Evolutionary conservation across 441 rosid genomes (phyloP), one percentile per base, ranked within the genome.

Genomic region (Adansonia madagascariensis): DNA sequence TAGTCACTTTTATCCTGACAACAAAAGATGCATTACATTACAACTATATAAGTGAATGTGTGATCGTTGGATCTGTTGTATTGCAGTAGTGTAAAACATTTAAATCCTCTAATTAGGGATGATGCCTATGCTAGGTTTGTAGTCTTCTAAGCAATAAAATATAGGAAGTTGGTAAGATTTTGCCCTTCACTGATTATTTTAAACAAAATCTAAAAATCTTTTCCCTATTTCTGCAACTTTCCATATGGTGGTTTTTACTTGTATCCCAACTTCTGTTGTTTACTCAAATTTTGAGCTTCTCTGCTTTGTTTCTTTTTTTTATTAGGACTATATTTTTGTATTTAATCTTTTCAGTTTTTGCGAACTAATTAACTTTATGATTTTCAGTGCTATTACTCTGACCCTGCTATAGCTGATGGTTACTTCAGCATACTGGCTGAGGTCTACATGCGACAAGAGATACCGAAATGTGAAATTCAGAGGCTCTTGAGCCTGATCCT

Each of bases 391-490:
- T 96, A 96, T 84, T 88, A 92, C 85, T 94, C 99, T 75, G 98
- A 94, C 85, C 88, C 98, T 75, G 92, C 95, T 79, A 93, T 96
- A 84, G 98, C 98, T 6, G 99, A 96, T 75, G 99, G 98, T 76
- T 96, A 96, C 89, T 96, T 96, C 89, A 96, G 96, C 80, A 97
- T 93, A 83, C 83, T 96, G 82, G 99, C 99, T 72, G 99, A 96
- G 91, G 99, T 97, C 74, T 94, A 97, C 87, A 97, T 97, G 99
- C 94, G 98, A 78, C 93, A 93, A 83, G 99, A 94, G 79, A 93
- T 94, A 82, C 99, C 98, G 77, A 92, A 90, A 85, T 97, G 99
- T 87, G 98, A 97, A 82, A 92, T 93, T 75, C 98, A 97, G 86
- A 89, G 98, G 83, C 97, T 97, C 50, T 79, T 97, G 87, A 94